These are phyloP conservation scores for Thalassia testudinum DNA, from an alignment of 116 monocot species.

Conservation along the genomic window DNA sequence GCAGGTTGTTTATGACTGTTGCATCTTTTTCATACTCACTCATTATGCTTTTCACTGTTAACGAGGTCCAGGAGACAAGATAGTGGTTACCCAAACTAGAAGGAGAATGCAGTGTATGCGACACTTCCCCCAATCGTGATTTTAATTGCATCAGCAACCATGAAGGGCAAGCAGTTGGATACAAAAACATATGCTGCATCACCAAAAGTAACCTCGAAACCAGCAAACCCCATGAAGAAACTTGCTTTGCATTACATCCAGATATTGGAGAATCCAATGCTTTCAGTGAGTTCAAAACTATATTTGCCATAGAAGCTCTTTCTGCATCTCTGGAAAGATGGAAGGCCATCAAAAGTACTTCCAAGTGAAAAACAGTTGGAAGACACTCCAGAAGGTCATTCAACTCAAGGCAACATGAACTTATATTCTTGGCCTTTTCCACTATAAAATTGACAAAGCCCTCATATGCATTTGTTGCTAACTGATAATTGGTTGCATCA, in stretches of 20 bases:
- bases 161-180: constrained; percentile 52
- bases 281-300: constrained; percentile 33
- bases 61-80: constrained; percentile 39
- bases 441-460: constrained; percentile 36
- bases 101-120: constrained; percentile 10
- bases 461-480: constrained; percentile 33
- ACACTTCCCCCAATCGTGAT: constrained; percentile 45
- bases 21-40: constrained; percentile 24
- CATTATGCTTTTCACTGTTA: constrained; percentile 23
- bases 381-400: constrained; percentile 34
- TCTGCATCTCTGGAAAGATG: constrained; percentile 50
- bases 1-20: constrained; percentile 20
- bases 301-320: constrained; percentile 38
- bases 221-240: constrained; percentile 58
- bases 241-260: constrained; percentile 34
- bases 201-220: constrained; percentile 71
- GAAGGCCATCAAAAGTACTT: constrained; percentile 78
- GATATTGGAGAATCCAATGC: constrained; percentile 22
- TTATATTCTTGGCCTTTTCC: constrained; percentile 28
- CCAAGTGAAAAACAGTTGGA: constrained; percentile 71
- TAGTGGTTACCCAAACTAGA: constrained; percentile 24
- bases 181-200: constrained; percentile 59
- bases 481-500: constrained; percentile 15
- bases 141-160: constrained; percentile 72
- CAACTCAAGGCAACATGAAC: constrained; percentile 16